Evolutionary conservation across 176 grass and related monocot species (phyloP).

Genomic region (Rhynchospora pubera): DNA sequence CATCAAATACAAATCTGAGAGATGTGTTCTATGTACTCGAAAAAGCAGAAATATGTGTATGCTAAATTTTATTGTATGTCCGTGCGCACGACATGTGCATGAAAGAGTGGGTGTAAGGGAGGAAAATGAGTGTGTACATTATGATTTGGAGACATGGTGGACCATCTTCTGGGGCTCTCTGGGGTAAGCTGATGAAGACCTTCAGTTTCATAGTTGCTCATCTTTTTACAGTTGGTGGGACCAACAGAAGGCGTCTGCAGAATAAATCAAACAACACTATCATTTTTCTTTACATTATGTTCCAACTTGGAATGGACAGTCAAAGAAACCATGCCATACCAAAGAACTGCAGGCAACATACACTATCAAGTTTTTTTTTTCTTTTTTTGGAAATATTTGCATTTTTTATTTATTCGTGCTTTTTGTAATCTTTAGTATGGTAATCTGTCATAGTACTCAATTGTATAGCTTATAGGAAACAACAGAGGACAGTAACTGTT

Average conservation of each 20-base stretch:
- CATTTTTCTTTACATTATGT: neutral
- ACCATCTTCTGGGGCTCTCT: constrained; percentile 31
- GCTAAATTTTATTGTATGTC: too few species aligned
- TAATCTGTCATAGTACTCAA: neutral
- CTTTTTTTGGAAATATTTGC: neutral
- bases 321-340: neutral
- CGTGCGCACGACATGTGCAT: too few species aligned
- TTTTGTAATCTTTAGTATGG: neutral
- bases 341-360: neutral
- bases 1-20: too few species aligned
- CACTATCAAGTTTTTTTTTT: neutral
- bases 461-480: neutral
- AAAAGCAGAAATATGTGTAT: too few species aligned
- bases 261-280: constrained; percentile 18
- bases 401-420: neutral
- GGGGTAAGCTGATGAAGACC: constrained; percentile 38
- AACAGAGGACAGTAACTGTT: neutral
- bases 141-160: constrained; percentile 38
- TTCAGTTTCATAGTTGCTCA: constrained; percentile 36
- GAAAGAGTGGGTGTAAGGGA: neutral
- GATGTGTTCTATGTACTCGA: too few species aligned
- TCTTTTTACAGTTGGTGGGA: constrained; percentile 17
- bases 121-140: constrained; percentile 32
- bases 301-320: neutral
- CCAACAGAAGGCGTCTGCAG: constrained; percentile 32